Base-by-base conservation (phyloP, 2,329 filamentous ascomycete genomes). In the Monosporascus sp. region DNA sequence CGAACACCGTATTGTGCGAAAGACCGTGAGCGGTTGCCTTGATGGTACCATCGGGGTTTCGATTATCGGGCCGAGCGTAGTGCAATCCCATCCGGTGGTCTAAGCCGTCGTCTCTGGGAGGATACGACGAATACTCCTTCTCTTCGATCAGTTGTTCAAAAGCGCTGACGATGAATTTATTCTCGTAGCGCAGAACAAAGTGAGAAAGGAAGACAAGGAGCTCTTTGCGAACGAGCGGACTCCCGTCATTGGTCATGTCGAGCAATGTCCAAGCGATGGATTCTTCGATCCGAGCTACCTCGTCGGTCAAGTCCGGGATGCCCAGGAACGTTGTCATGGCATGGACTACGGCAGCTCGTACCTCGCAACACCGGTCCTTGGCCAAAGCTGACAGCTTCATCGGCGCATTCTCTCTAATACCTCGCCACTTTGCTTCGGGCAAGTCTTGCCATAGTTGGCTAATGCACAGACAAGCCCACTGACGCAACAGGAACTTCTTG, bases 381-480 rank as follows among this genome's bases (percentile, higher is more conserved):
- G 88, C 87, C 37, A 97, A 79, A 56, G 86, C 85, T 48, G 90
- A 89, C 3, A 99, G 79, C 64, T 91, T 88, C 49, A 87, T 80
- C 52, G 92, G 91, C 1, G 92, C 94, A 60, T 88, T 87, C 66
- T 91, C 91, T 47, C 90, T 81, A 56, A 97, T 96, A n/a, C 91
- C 94, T 61, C 89, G 84, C 90, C 93, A 97, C 69, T 97, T 97
- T 1, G 92, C 93, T 66, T 97, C 91, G 1, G 91, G 85, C 50
- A 92, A 88, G 63, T 95, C 89, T 59, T 87, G 82, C 92, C 93
- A 97, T 22, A 99, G 79, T 75, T 97, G 93, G 68, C 93, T 96
- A 57, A 99, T 84, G 71, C 93, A 97, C 8, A 99, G 79, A 67
- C 92, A 96, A 19, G 91, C 92, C 91, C 94, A 99, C 69, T 99